Conservation (phyloP, 2,329 filamentous ascomycete genomes). For the Setomelanomma holmii region DNA sequence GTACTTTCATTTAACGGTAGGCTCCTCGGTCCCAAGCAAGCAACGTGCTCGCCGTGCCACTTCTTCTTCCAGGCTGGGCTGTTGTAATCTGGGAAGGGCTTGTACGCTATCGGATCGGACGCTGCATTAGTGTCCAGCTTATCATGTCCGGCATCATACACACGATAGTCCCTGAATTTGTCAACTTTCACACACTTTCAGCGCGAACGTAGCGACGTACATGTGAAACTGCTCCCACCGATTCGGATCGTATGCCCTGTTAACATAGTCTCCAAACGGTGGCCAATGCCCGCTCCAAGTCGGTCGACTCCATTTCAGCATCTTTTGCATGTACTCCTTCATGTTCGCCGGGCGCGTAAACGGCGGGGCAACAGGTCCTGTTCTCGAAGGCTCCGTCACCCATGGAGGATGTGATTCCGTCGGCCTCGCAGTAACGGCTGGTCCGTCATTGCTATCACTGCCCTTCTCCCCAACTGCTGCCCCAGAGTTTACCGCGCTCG, state of each 20-base stretch:
- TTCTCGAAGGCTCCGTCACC: conserved; percentile 27
- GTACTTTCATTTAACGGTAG: conserved; percentile 60
- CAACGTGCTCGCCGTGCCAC: conserved; percentile 65
- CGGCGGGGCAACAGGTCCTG: conserved; percentile 20
- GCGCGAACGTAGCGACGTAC: conserved; percentile 20
- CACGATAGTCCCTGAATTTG: conserved; percentile 45
- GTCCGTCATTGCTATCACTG: neutral
- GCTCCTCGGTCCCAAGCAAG: conserved; percentile 69
- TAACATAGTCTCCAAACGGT: conserved; percentile 51
- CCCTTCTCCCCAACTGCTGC: conserved; percentile 3
- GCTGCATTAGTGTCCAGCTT: conserved; percentile 32
- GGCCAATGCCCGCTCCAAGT: conserved; percentile 53
- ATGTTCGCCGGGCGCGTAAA: conserved; percentile 29
- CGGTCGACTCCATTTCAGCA: conserved; percentile 52
- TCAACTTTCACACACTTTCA: neutral
- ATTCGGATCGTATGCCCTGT: conserved; percentile 56
- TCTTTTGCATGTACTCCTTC: conserved; percentile 50
- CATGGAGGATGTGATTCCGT: conserved; percentile 32
- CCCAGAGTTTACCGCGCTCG: neutral
- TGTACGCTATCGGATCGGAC: conserved; percentile 63
- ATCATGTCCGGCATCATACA: conserved; percentile 47
- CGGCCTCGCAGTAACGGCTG: conserved; percentile 6
- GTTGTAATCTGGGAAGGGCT: conserved; percentile 77
- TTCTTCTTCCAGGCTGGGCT: conserved; percentile 64
- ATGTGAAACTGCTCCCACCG: conserved; percentile 56